Base-by-base conservation (phyloP, 2,329 filamentous ascomycete species). In the Didymella exigua region DNA sequence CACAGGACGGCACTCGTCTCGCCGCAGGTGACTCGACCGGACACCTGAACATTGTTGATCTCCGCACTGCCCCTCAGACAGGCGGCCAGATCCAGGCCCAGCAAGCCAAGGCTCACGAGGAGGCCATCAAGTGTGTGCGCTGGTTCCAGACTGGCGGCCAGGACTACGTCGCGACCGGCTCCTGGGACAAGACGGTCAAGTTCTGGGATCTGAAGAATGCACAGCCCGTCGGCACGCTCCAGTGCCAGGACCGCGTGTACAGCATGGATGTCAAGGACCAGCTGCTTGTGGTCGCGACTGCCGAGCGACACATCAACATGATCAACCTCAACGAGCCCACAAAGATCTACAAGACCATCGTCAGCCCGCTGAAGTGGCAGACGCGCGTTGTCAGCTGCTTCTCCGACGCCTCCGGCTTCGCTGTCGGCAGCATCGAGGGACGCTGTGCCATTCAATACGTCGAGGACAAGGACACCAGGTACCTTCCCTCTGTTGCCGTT, bases 361-460 rank as follows among this genome's bases (percentile, higher is more conserved):
- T 96, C 78, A 96, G 91, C 71, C 95, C 95, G 3, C 84, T 99
- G 38, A 99, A 99, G 79, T 99, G 93, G 91, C 95, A 99, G 82
- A 99, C 95, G 1, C 84, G 93, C 54, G 91, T 96, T 11, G 90
- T 98, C 46, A 95, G 89, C 79, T 98, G 93, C 80, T 99, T 99
- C 75, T 87, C 88, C 13, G 93, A 99, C 73, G 89, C 91, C 6
- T 87, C 87, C 0, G 95, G 95, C 5, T 99, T 96, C 71, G 95
- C 95, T 1, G 90, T 99, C 45, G 95, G 95, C 49, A 96, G 91
- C 72, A 96, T 99, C 68, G 95, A 99, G 75, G 95, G 95, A 26
- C 89, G 95, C 51, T 99, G 95, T 75, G 95, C 95, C 1, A 99
- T 99, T 61, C 95, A 99, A 74, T 98, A 99, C 69, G 91, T 97